Evolutionary conservation across 352 stramenopile genomes (phyloP), one percentile per base, ranked within the genome.

Genomic region (Phytophthora rubi): DNA sequence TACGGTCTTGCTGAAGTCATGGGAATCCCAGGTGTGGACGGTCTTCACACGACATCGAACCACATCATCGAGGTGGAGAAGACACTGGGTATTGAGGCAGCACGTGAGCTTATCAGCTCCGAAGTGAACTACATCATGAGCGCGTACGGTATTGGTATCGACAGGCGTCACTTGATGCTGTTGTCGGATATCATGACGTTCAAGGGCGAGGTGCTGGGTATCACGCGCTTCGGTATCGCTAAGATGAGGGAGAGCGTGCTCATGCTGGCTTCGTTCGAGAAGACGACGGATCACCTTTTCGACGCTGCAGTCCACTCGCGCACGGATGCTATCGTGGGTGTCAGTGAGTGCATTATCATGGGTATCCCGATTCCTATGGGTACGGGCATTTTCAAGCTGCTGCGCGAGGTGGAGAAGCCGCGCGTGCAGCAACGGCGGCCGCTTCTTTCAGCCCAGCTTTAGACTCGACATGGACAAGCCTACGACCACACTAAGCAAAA

Each of bases 331-430:
- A 99, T 99, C 77, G 97, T 99, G 28, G 98, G 98, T 39, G 98
- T 99, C 55, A 98, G 94, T 51, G 95, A 99, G 82, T 99, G 98
- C 69, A 99, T 99, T 76, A 99, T 99, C 79, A 99, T 99, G 97
- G 98, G 98, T n/a, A 99, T 99, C 53, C 97, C 97, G 42, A 99
- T 99, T 67, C 97, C 95, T 7, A 66, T 99, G 53, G 98, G 98
- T 42, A 99, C 98, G 30, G 98, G 98, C 39, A 89, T 99, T 37
- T 99, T 99, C 82, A 99, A 99, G 71, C 78, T 99, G 28, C 71
- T 98, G 49, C 86, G 86, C 47, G 82, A 94, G 65, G 88, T 94
- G 0, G 86, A 94, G 15, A 92, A 92, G 71, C 88, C 88, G 6
- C 66, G 73, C 18, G 75, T 95, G 12, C 74, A 83, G 70, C 85